phyloP scores from a whole-genome alignment of 23 red algal genomes.

The Gracilaria caudata region DNA sequence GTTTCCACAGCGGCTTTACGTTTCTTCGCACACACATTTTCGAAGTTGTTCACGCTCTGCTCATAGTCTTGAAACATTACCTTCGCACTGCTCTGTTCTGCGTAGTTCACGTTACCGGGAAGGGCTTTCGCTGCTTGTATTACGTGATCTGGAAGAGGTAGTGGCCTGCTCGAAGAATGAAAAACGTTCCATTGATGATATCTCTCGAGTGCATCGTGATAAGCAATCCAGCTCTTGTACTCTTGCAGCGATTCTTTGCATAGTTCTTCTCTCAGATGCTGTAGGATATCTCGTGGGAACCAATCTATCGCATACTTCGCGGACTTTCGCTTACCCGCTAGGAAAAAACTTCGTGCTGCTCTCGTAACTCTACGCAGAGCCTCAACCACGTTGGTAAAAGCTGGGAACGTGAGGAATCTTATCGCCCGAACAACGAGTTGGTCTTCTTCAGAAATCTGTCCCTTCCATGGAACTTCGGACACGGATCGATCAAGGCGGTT shows the following conservation, averaged over 20 bases:
- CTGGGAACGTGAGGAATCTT: slow-evolving; percentile 55
- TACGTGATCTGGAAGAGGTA: slow-evolving; percentile 35
- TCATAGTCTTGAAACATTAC: slow-evolving; percentile 39
- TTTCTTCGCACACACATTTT: slow-evolving; percentile 5
- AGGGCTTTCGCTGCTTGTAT: slow-evolving; percentile 26
- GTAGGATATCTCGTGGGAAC: slow-evolving; percentile 46
- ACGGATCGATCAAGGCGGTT: background rate
- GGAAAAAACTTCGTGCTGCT: slow-evolving; percentile 44
- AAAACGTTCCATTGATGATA: slow-evolving; percentile 56
- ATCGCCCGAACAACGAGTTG: slow-evolving; percentile 51
- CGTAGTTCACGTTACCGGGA: slow-evolving; percentile 59
- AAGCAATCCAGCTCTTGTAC: slow-evolving; percentile 42
- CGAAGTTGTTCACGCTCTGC: slow-evolving; percentile 30
- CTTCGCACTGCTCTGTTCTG: slow-evolving; percentile 35
- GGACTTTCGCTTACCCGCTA: slow-evolving; percentile 37
- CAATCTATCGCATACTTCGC: slow-evolving; percentile 46
- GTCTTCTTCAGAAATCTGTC: slow-evolving; percentile 17
- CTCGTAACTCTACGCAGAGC: slow-evolving; percentile 39
- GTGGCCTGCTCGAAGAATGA: slow-evolving; percentile 18
- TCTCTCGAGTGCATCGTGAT: slow-evolving; percentile 38
- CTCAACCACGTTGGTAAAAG: slow-evolving; percentile 52
- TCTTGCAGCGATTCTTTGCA: slow-evolving; percentile 29
- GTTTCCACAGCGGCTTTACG: slow-evolving; percentile 39
- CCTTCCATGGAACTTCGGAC: background rate
- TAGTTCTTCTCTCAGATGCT: background rate